These are phyloP conservation scores for Penicillium digitatum DNA, from an alignment of 2,329 filamentous ascomycete genomes.

Conservation along the genomic window DNA sequence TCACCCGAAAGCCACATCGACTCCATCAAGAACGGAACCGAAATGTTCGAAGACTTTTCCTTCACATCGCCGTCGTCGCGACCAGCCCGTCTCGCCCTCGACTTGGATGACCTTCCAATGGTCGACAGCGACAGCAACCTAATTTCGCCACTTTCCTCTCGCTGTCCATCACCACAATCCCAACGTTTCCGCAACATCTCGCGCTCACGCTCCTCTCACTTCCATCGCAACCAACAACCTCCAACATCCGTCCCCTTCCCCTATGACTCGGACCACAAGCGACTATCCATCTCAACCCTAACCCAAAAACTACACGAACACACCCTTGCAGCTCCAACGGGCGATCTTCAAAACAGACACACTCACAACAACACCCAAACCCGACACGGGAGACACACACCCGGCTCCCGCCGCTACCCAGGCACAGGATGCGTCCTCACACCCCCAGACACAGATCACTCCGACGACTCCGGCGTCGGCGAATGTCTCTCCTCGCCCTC, in stretches of 20 bases:
- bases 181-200: conserved; percentile 31
- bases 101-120: conserved; percentile 3
- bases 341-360: not conserved
- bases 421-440: conserved; percentile 32
- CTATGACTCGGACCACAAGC: conserved; percentile 30
- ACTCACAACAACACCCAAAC: conserved; percentile 2
- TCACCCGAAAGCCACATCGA: not conserved
- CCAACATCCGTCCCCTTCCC: conserved; percentile 44
- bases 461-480: conserved; percentile 32
- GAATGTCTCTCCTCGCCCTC: conserved; percentile 51
- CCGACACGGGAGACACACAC: conserved; percentile 7
- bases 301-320: conserved; percentile 43
- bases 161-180: conserved; percentile 42
- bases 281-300: conserved; percentile 40
- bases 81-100: conserved; percentile 1
- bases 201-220: conserved; percentile 33
- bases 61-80: conserved; percentile 5
- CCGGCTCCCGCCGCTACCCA: not conserved
- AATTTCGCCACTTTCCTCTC: conserved; percentile 42
- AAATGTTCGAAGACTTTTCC: conserved; percentile 10
- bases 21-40: not conserved
- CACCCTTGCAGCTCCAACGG: conserved; percentile 29
- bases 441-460: conserved; percentile 37
- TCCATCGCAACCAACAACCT: conserved; percentile 36
- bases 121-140: conserved; percentile 5